Conservation (phyloP, 2,329 filamentous ascomycete genomes). For the Penicillium capsulatum region DNA sequence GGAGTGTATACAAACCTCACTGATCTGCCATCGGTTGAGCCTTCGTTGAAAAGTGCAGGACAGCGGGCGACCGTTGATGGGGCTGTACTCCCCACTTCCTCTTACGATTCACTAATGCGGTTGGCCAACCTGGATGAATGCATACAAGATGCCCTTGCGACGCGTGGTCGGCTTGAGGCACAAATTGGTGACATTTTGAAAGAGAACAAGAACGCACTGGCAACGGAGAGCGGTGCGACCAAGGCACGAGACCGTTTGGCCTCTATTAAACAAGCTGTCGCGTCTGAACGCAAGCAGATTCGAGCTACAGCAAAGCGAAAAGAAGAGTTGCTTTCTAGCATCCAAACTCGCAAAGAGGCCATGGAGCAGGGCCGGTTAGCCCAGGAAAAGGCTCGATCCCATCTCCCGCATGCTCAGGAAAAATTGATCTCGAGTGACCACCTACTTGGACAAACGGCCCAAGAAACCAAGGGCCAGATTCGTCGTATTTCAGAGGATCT, state of each 20-base stretch:
- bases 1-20: conserved; percentile 75
- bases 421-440: conserved; percentile 56
- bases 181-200: conserved; percentile 63
- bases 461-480: conserved; percentile 76
- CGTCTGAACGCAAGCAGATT: conserved; percentile 62
- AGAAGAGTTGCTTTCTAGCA: conserved; percentile 63
- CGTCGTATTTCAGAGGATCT: conserved; percentile 85
- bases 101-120: conserved; percentile 83
- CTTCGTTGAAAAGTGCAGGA: conserved; percentile 11
- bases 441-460: conserved; percentile 52
- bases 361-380: conserved; percentile 61
- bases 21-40: conserved; percentile 55
- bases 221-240: conserved; percentile 32
- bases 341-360: conserved; percentile 61
- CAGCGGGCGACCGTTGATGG: conserved; percentile 41
- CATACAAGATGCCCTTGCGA: conserved; percentile 81
- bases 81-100: conserved; percentile 61
- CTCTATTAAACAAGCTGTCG: conserved; percentile 50
- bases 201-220: conserved; percentile 33
- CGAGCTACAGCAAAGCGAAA: conserved; percentile 59
- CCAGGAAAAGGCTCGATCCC: conserved; percentile 56
- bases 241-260: conserved; percentile 40
- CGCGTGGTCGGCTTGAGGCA: conserved; percentile 66
- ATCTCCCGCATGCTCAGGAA: conserved; percentile 59
- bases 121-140: conserved; percentile 84